A percentile compares a stretch with the other conserved stretches of the same genome.
Evolutionary conservation across 805 yeast genomes (phyloP).

Genomic region (Clavispora phyllophila): DNA sequence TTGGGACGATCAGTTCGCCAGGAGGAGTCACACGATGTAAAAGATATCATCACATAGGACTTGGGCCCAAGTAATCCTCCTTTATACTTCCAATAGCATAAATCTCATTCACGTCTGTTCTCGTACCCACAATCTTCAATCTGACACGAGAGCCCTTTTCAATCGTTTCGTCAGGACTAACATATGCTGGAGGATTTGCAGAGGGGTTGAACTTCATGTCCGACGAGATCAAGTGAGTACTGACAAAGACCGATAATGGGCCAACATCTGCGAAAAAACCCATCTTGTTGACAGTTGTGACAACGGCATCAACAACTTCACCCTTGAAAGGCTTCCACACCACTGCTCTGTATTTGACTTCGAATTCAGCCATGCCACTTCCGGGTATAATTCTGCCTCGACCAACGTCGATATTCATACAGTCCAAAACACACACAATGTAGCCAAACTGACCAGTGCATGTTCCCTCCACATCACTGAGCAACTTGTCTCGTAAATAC

Average conservation of each 20-base stretch:
- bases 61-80: conserved; percentile 94
- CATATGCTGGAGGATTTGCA: conserved; percentile 97
- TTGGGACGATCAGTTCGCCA: background rate
- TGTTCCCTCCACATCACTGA: conserved; percentile 96
- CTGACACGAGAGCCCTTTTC: conserved; percentile 93
- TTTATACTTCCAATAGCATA: conserved; percentile 97
- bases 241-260: conserved; percentile 89
- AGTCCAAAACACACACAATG: conserved; percentile 91
- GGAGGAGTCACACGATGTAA: background rate
- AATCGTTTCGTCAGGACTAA: conserved; percentile 88
- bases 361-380: conserved; percentile 92
- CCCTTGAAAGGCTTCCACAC: conserved; percentile 99
- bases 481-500: conserved; percentile 78
- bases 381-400: conserved; percentile 88
- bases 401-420: conserved; percentile 92
- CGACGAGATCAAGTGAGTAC: conserved; percentile 90
- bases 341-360: conserved; percentile 91
- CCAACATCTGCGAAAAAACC: conserved; percentile 99
- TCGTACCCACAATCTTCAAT: conserved; percentile 92
- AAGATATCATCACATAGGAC: conserved; percentile 28
- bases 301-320: conserved; percentile 96
- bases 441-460: conserved; percentile 99
- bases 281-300: conserved; percentile 87
- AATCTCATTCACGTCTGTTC: conserved; percentile 95
- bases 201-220: conserved; percentile 93